A percentile compares a stretch with the other conserved stretches of the same genome.
phyloP scores from a whole-genome alignment of 192 early-diverging fungal genomes.

The Coemansia reversa region DNA sequence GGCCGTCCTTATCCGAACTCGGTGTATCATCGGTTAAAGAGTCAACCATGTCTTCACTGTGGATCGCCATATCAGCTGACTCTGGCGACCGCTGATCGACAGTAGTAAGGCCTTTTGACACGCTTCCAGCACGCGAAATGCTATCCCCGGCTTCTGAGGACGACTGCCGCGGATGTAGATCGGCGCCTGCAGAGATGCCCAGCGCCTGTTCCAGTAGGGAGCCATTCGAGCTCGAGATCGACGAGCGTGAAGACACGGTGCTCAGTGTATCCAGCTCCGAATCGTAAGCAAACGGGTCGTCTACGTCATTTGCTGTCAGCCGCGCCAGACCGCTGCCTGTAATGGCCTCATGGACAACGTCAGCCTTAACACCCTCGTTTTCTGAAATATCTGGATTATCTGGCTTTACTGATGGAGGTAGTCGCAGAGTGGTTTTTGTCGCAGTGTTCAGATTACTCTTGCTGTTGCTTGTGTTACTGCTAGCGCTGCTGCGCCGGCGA shows the following conservation, averaged over 20 bases:
- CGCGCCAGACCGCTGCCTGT: conserved; percentile 4
- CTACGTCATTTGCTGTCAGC: conserved; percentile 18
- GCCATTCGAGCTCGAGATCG: conserved; percentile 37
- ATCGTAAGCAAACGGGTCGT: conserved; percentile 55
- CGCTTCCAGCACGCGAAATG: too few relatives aligned
- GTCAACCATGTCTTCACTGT: not conserved
- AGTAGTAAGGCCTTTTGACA: too few relatives aligned
- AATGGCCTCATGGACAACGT: too few relatives aligned
- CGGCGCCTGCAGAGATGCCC: conserved; percentile 1
- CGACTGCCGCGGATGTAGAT: conserved; percentile 1
- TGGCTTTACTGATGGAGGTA: not conserved
- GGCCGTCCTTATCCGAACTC: too few relatives aligned
- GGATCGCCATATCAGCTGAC: conserved; percentile 11
- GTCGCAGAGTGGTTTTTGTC: not conserved
- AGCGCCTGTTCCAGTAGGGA: conserved; percentile 28
- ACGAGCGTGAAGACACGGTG: conserved; percentile 52
- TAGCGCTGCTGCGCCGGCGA: conserved; percentile 29
- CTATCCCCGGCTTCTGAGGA: not conserved
- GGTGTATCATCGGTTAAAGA: too few relatives aligned
- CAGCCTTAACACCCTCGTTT: too few relatives aligned
- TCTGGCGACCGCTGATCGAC: not conserved
- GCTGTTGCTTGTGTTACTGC: conserved; percentile 6
- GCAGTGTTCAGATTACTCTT: not conserved
- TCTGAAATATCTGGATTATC: not conserved
- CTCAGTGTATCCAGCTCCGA: conserved; percentile 53